Evolutionary conservation across 2,329 filamentous ascomycete genomes (phyloP).

Genomic region (Talaromyces amestolkiae): DNA sequence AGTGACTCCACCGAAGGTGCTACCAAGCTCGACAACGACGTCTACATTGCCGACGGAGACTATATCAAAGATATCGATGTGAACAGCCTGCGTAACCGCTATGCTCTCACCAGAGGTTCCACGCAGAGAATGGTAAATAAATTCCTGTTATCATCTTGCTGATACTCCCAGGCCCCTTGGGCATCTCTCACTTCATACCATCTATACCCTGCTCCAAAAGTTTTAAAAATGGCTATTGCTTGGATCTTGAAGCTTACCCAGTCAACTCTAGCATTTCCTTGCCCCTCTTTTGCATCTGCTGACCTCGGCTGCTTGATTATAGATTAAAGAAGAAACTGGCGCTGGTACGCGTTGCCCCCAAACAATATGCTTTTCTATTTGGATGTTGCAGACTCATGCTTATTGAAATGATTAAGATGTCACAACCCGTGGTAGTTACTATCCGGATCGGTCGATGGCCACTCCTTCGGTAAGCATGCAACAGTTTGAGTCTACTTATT

Average conservation of each 20-base stretch:
- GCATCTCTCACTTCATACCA: conserved; percentile 30
- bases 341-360: conserved; percentile 75
- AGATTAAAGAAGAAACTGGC: conserved; percentile 99
- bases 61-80: conserved; percentile 99
- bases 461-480: conserved; percentile 72
- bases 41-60: conserved; percentile 94
- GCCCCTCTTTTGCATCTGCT: conserved; percentile 85
- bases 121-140: conserved; percentile 99
- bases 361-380: conserved; percentile 33
- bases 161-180: conserved; percentile 55
- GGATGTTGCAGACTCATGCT: conserved; percentile 56
- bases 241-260: conserved; percentile 63
- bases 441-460: conserved; percentile 96
- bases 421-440: conserved; percentile 94
- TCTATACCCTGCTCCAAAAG: conserved; percentile 20
- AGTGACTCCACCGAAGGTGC: conserved; percentile 50
- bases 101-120: conserved; percentile 92
- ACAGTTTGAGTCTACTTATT: background rate
- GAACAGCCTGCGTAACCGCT: conserved; percentile 95
- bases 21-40: conserved; percentile 72
- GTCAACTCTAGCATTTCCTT: conserved; percentile 56
- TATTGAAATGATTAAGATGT: conserved; percentile 78
- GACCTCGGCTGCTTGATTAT: conserved; percentile 79
- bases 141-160: conserved; percentile 63
- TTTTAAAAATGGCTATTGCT: conserved; percentile 19